Percentiles rank a stretch among this genome's conserved stretches.
These are phyloP conservation scores for Cryphonectria naterciae DNA, from an alignment of 2,329 filamentous ascomycete species.

Conservation along the genomic window DNA sequence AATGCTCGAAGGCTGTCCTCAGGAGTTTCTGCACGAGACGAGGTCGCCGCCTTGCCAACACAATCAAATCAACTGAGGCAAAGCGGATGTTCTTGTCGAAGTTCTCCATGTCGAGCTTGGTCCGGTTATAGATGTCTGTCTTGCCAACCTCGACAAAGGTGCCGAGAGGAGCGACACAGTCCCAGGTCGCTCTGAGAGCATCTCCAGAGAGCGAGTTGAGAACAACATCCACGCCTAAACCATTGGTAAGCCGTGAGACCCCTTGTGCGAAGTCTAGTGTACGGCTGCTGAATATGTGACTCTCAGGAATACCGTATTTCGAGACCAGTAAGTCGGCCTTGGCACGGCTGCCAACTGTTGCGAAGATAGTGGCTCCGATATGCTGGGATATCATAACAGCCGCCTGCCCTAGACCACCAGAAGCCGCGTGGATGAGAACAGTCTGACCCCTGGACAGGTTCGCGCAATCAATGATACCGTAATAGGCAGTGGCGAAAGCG, in stretches of 20 bases:
- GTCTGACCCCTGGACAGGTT: conserved; percentile 35
- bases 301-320: conserved; percentile 38
- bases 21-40: conserved; percentile 10
- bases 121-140: conserved; percentile 37
- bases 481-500: conserved; percentile 40
- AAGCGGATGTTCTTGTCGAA: conserved; percentile 35
- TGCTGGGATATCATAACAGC: conserved; percentile 45
- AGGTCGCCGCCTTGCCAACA: conserved; percentile 6
- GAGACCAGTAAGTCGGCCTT: conserved; percentile 43
- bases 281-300: conserved; percentile 42
- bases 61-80: conserved; percentile 22
- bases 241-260: conserved; percentile 10
- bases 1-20: conserved; percentile 7
- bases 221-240: conserved; percentile 24
- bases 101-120: conserved; percentile 39
- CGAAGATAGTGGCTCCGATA: conserved; percentile 45
- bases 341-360: conserved; percentile 37
- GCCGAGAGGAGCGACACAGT: conserved; percentile 39
- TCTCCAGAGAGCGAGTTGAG: conserved; percentile 33
- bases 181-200: conserved; percentile 30
- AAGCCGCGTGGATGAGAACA: conserved; percentile 49
- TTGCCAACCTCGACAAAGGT: conserved; percentile 40
- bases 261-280: conserved; percentile 10
- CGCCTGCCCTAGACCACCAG: conserved; percentile 48
- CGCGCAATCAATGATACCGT: conserved; percentile 42